phyloP scores from a whole-genome alignment of 1,284 basidiomycete species.

The Apiotrichum gamsii region DNA sequence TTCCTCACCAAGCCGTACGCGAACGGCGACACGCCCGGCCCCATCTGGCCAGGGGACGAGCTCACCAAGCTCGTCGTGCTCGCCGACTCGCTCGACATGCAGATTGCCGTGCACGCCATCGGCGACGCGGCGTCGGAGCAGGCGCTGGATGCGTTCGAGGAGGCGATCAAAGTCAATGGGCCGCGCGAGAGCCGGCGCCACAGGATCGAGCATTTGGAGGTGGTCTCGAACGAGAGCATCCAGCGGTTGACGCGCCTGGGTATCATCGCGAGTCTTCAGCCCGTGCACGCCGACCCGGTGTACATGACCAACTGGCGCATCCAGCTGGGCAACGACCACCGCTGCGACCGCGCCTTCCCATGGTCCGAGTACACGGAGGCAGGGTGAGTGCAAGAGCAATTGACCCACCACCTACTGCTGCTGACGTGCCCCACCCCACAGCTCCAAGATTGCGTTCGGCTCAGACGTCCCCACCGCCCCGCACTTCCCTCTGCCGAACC shows the following conservation, averaged over 20 bases:
- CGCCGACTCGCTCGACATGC: conserved; percentile 28
- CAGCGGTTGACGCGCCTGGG: conserved; percentile 23
- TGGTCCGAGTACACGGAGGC: conserved; percentile 28
- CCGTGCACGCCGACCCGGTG: conserved; percentile 34
- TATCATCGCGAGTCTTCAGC: conserved; percentile 32
- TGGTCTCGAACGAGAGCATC: conserved; percentile 21
- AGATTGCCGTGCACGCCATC: conserved; percentile 33
- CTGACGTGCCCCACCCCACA: too few relatives aligned
- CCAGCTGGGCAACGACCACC: conserved; percentile 24
- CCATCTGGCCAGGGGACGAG: conserved; percentile 30
- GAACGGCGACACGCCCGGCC: conserved; percentile 20
- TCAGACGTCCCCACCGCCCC: conserved; percentile 31
- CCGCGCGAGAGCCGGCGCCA: conserved; percentile 14
- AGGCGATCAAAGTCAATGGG: conserved; percentile 21
- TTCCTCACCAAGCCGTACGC: conserved; percentile 30
- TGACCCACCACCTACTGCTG: too few relatives aligned
- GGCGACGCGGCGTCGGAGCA: conserved; percentile 33
- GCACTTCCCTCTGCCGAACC: conserved; percentile 23
- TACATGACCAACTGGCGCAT: conserved; percentile 26
- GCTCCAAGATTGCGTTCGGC: conserved; percentile 26
- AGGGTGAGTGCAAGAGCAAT: too few relatives aligned
- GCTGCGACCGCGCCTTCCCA: conserved; percentile 29
- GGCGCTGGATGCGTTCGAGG: conserved; percentile 30
- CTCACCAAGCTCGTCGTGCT: conserved; percentile 21
- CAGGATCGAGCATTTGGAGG: conserved; percentile 35